phyloP scores from a whole-genome alignment of 2,329 filamentous ascomycete genomes.

The Penicillium sp. region DNA sequence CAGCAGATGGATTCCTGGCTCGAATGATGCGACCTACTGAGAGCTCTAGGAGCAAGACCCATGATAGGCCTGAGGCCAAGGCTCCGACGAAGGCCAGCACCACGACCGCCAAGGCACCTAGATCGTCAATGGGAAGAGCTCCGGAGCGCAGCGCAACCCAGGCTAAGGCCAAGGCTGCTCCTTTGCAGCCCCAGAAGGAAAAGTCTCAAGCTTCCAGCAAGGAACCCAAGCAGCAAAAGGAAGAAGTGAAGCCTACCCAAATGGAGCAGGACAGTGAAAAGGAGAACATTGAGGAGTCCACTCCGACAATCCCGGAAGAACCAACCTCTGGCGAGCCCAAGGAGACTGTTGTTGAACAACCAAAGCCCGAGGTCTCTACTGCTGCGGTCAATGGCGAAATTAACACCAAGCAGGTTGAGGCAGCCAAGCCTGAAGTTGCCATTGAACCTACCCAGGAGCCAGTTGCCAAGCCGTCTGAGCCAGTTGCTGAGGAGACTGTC shows the following conservation, averaged over 20 bases:
- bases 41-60: constrained; percentile 49
- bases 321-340: constrained; percentile 3
- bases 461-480: constrained; percentile 5
- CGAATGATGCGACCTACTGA: constrained; percentile 54
- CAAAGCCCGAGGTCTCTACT: constrained; percentile 3
- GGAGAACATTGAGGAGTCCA: constrained; percentile 16
- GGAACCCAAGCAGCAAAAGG: constrained; percentile 1
- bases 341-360: constrained; percentile 4
- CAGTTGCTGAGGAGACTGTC: constrained; percentile 7
- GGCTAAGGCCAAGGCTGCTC: constrained; percentile 15
- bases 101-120: constrained; percentile 21
- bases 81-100: constrained; percentile 34
- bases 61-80: constrained; percentile 46
- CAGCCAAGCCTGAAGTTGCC: background rate
- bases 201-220: constrained; percentile 18
- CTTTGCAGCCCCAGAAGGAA: constrained; percentile 21
- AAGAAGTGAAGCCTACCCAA: constrained; percentile 6
- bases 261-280: constrained; percentile 18
- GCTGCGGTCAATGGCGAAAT: background rate
- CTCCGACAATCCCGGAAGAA: constrained; percentile 9
- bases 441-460: constrained; percentile 2
- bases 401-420: background rate
- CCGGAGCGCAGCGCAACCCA: constrained; percentile 20
- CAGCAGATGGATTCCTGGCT: constrained; percentile 48
- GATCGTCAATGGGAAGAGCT: constrained; percentile 24